Conservation (phyloP, 805 yeast species). For the Saccharomyces jurei region DNA sequence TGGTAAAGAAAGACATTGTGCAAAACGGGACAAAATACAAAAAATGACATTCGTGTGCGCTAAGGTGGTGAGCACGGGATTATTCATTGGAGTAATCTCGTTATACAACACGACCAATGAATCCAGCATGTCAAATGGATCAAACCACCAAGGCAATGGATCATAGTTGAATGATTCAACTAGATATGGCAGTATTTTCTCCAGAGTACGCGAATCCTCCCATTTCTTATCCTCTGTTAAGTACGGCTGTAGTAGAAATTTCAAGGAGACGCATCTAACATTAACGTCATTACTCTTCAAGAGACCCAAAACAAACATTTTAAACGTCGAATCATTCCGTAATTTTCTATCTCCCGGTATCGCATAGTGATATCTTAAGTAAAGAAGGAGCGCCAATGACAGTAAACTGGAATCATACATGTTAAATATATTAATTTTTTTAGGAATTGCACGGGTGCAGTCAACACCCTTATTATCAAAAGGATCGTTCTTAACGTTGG, state of each 20-base stretch:
- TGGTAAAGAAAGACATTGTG: conserved; percentile 16
- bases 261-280: conserved; percentile 18
- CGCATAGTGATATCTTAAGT: conserved; percentile 1
- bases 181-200: conserved; percentile 20
- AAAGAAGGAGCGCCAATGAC: conserved; percentile 13
- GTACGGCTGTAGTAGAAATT: conserved; percentile 15
- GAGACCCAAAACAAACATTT: conserved; percentile 16
- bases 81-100: conserved; percentile 16
- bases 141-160: conserved; percentile 28
- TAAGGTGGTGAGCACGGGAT: conserved; percentile 21
- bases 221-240: conserved; percentile 7
- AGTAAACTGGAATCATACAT: conserved; percentile 14
- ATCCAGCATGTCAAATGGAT: conserved; percentile 22
- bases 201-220: conserved; percentile 11
- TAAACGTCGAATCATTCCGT: conserved; percentile 13
- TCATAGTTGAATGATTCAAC: conserved; percentile 19
- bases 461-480: conserved; percentile 13
- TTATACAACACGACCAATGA: conserved; percentile 19
- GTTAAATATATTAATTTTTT: conserved; percentile 16
- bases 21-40: conserved; percentile 19
- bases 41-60: conserved; percentile 18
- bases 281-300: conserved; percentile 16
- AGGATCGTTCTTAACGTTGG: conserved; percentile 10
- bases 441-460: conserved; percentile 12
- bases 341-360: background rate